Evolutionary conservation across 306 rosid species (phyloP).

Genomic region (Sindora glabra): DNA sequence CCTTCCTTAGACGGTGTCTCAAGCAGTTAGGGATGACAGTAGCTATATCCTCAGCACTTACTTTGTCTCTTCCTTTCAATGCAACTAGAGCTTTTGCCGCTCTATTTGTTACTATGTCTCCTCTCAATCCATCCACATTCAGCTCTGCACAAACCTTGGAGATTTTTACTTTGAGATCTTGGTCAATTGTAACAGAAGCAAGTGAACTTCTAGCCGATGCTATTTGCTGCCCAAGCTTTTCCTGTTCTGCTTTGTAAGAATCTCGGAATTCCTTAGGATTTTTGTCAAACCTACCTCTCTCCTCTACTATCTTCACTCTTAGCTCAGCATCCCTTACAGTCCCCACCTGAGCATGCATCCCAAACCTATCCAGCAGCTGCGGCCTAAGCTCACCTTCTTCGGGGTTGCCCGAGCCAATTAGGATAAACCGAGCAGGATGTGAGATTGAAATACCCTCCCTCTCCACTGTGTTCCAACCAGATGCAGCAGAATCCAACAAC

Average conservation of each 20-base stretch:
- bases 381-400: slow-evolving; percentile 99
- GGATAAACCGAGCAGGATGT: slow-evolving; percentile 88
- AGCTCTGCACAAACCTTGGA: slow-evolving; percentile 81
- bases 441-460: slow-evolving; percentile 94
- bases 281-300: slow-evolving; percentile 73
- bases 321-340: slow-evolving; percentile 94
- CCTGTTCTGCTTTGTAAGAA: slow-evolving; percentile 61
- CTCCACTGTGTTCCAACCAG: slow-evolving; percentile 99
- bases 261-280: slow-evolving; percentile 68
- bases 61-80: slow-evolving; percentile 68
- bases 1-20: slow-evolving; percentile 94
- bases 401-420: slow-evolving; percentile 93
- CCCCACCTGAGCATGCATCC: slow-evolving; percentile 97
- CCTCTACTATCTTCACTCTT: slow-evolving; percentile 95
- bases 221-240: slow-evolving; percentile 66
- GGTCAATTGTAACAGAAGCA: slow-evolving; percentile 63
- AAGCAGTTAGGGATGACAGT: slow-evolving; percentile 92
- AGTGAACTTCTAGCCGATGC: slow-evolving; percentile 58
- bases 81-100: slow-evolving; percentile 93
- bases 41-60: slow-evolving; percentile 74
- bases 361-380: slow-evolving; percentile 88
- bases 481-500: slow-evolving; percentile 89
- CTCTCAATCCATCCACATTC: slow-evolving; percentile 94
- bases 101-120: slow-evolving; percentile 84
- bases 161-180: slow-evolving; percentile 73